Conservation (phyloP, 805 yeast species). For the Lachancea sp. region DNA sequence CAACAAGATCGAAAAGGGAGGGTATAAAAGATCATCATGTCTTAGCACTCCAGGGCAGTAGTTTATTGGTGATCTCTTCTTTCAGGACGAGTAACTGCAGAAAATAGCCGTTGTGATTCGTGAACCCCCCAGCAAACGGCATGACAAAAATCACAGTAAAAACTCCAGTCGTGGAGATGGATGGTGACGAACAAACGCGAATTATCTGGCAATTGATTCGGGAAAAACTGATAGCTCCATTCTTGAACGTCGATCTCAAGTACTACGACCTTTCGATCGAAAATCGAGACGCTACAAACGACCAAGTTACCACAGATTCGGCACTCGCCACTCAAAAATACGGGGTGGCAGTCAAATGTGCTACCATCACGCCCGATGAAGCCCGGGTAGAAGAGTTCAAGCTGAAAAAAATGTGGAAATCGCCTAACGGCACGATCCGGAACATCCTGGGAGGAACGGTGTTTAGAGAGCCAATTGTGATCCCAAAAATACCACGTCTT, state of each 20-base stretch:
- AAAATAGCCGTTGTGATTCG: background rate
- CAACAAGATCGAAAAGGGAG: background rate
- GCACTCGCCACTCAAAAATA: constrained; percentile 84
- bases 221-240: constrained; percentile 79
- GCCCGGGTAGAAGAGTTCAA: constrained; percentile 87
- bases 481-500: constrained; percentile 79
- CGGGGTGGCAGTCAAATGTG: constrained; percentile 94
- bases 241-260: constrained; percentile 77
- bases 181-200: constrained; percentile 96
- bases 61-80: background rate
- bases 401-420: constrained; percentile 93
- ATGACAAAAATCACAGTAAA: constrained; percentile 62
- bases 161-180: constrained; percentile 93
- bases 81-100: too few relatives aligned
- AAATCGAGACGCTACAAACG: constrained; percentile 81
- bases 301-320: constrained; percentile 81
- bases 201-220: constrained; percentile 91
- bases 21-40: too few relatives aligned
- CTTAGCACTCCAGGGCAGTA: background rate
- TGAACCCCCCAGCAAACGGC: background rate
- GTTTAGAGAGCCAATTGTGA: constrained; percentile 93
- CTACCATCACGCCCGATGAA: constrained; percentile 98
- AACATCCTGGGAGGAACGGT: constrained; percentile 95
- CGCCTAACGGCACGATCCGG: constrained; percentile 96
- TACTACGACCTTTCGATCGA: constrained; percentile 88